phyloP scores from a whole-genome alignment of 495 filamentous ascomycete genomes.

The Penicillium odoratum region DNA sequence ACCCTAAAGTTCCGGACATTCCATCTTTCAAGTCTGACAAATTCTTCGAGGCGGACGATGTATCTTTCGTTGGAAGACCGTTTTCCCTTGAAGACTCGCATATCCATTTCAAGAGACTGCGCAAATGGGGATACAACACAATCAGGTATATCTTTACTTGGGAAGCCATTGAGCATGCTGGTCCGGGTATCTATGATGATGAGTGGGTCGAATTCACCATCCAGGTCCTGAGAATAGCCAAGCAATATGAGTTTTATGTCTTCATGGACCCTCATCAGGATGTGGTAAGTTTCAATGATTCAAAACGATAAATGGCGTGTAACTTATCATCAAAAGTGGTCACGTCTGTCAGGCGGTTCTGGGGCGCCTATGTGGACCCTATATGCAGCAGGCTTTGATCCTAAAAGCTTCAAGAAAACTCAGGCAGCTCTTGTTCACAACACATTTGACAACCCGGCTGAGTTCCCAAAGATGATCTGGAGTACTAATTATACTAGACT shows the following conservation, averaged over 20 bases:
- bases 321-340: slow-evolving; percentile 63
- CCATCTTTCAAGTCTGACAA: slow-evolving; percentile 75
- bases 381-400: slow-evolving; percentile 90
- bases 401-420: slow-evolving; percentile 76
- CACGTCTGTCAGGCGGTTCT: slow-evolving; percentile 87
- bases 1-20: slow-evolving; percentile 72
- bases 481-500: slow-evolving; percentile 93
- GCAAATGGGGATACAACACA: slow-evolving; percentile 89
- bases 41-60: slow-evolving; percentile 91
- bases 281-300: slow-evolving; percentile 59
- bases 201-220: slow-evolving; percentile 92
- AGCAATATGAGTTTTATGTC: slow-evolving; percentile 87
- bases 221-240: slow-evolving; percentile 76
- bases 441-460: slow-evolving; percentile 79
- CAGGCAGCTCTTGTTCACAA: slow-evolving; percentile 95
- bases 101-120: slow-evolving; percentile 81
- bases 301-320: not conserved
- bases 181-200: slow-evolving; percentile 93
- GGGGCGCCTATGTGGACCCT: slow-evolving; percentile 98
- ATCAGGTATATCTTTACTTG: slow-evolving; percentile 97
- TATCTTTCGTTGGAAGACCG: slow-evolving; percentile 85
- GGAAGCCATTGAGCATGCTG: slow-evolving; percentile 96
- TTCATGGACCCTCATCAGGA: slow-evolving; percentile 99
- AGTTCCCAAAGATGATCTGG: slow-evolving; percentile 99
- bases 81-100: slow-evolving; percentile 82